These are phyloP conservation scores for Leishmania martiniquensis DNA, from an alignment of 208 protist species.

Conservation along the genomic window DNA sequence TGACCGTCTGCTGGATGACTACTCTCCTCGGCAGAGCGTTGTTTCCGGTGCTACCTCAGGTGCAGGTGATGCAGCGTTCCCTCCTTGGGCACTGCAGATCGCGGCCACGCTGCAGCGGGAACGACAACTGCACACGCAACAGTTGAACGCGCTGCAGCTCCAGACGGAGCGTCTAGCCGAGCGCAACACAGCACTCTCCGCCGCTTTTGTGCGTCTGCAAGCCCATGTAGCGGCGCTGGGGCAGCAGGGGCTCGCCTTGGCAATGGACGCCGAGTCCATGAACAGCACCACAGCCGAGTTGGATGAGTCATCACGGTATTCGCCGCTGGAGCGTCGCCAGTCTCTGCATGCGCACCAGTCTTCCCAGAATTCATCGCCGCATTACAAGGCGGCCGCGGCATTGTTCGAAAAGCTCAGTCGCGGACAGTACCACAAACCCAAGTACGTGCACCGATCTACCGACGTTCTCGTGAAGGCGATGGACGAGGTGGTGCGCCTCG, in stretches of 20 bases:
- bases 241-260: constrained; percentile 17
- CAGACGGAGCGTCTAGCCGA: constrained; percentile 69
- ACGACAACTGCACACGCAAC: constrained; percentile 53
- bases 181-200: constrained; percentile 45
- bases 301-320: background rate
- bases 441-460: constrained; percentile 26
- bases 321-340: constrained; percentile 1
- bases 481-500: constrained; percentile 31
- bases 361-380: background rate
- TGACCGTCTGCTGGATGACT: background rate
- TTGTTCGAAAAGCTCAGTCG: constrained; percentile 26
- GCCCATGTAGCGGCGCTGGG: constrained; percentile 28
- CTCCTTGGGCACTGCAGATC: constrained; percentile 61
- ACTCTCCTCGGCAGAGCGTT: background rate
- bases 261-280: constrained; percentile 16
- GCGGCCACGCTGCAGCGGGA: constrained; percentile 54
- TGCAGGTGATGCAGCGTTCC: constrained; percentile 19
- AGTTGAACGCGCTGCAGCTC: constrained; percentile 70
- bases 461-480: constrained; percentile 30
- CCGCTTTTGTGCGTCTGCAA: constrained; percentile 48
- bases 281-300: constrained; percentile 20
- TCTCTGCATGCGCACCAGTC: constrained; percentile 6
- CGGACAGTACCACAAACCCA: constrained; percentile 32
- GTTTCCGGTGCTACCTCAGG: background rate
- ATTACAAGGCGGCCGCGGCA: background rate